Percentiles rank a stretch among this genome's conserved stretches.
Evolutionary conservation across 805 yeast species (phyloP).

Genomic region (Lachancea thermotolerans): DNA sequence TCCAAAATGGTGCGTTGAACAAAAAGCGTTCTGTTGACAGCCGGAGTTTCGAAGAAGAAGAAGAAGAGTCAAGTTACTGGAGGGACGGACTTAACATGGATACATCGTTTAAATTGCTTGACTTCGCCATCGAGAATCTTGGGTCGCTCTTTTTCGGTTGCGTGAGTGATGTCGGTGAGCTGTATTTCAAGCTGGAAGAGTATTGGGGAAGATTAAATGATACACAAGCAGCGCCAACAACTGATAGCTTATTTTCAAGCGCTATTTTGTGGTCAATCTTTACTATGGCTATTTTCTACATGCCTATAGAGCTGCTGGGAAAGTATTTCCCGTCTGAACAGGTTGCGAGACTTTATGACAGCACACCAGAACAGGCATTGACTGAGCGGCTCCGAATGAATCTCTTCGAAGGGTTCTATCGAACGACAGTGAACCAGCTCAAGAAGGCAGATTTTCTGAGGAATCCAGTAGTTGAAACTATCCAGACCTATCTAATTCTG

Average conservation of each 20-base stretch:
- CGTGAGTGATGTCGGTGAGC: slow-evolving; percentile 27
- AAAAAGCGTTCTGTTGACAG: background rate
- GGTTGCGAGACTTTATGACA: too few relatives aligned
- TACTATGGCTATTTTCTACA: slow-evolving; percentile 24
- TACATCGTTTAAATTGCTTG: slow-evolving; percentile 20
- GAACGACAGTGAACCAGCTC: slow-evolving; percentile 15
- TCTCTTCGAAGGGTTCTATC: slow-evolving; percentile 14
- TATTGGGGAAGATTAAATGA: slow-evolving; percentile 21
- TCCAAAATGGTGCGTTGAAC: slow-evolving; percentile 11
- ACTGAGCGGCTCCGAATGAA: slow-evolving; percentile 14
- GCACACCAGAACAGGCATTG: slow-evolving; percentile 6
- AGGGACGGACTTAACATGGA: slow-evolving; percentile 13
- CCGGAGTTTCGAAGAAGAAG: too few relatives aligned
- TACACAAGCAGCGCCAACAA: slow-evolving; percentile 2
- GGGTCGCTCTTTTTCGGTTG: slow-evolving; percentile 29
- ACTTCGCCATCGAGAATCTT: slow-evolving; percentile 27
- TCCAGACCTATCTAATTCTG: slow-evolving; percentile 25
- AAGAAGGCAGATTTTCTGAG: slow-evolving; percentile 15
- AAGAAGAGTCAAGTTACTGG: slow-evolving; percentile 13
- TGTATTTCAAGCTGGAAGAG: slow-evolving; percentile 20
- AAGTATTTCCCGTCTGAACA: too few relatives aligned
- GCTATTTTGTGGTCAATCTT: slow-evolving; percentile 28
- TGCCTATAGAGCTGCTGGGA: slow-evolving; percentile 13
- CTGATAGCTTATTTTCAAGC: slow-evolving; percentile 24
- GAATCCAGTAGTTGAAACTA: slow-evolving; percentile 23